A percentile compares a stretch with the other conserved stretches of the same genome.
These are phyloP conservation scores for Aspergillus sp. DNA, from an alignment of 2,329 filamentous ascomycete genomes.

Conservation along the genomic window DNA sequence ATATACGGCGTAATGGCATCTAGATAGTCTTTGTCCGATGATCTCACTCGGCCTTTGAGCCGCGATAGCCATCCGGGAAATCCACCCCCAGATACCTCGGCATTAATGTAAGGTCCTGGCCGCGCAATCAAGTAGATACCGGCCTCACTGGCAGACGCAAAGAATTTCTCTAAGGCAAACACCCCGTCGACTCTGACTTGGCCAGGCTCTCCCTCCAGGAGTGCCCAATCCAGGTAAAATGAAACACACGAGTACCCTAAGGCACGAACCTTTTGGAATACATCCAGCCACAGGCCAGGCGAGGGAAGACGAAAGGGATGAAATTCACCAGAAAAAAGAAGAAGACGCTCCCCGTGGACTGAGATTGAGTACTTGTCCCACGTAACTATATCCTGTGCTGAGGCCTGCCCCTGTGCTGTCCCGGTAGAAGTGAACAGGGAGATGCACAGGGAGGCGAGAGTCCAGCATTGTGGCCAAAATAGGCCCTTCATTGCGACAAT, in stretches of 20 bases:
- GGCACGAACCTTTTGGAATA: constrained; percentile 79
- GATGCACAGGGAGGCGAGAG: too few relatives aligned
- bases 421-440: too few relatives aligned
- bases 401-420: too few relatives aligned
- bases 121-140: constrained; percentile 68
- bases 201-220: constrained; percentile 64
- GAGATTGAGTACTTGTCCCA: constrained; percentile 4
- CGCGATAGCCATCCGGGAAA: constrained; percentile 75
- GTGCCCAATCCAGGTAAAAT: constrained; percentile 49
- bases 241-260: constrained; percentile 74
- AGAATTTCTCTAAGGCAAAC: constrained; percentile 61
- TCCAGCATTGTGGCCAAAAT: too few relatives aligned
- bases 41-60: constrained; percentile 53
- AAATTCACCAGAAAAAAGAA: constrained; percentile 70
- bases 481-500: too few relatives aligned
- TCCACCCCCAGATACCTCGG: constrained; percentile 70
- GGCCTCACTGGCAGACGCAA: constrained; percentile 5
- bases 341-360: constrained; percentile 64
- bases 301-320: constrained; percentile 66
- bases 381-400: not conserved
- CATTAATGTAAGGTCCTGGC: constrained; percentile 73
- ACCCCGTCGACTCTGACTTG: constrained; percentile 64
- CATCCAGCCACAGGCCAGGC: constrained; percentile 63
- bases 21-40: constrained; percentile 57
- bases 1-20: constrained; percentile 50